Evolutionary conservation across 208 protist species (phyloP).

Genomic region (Strigomonas culicis): DNA sequence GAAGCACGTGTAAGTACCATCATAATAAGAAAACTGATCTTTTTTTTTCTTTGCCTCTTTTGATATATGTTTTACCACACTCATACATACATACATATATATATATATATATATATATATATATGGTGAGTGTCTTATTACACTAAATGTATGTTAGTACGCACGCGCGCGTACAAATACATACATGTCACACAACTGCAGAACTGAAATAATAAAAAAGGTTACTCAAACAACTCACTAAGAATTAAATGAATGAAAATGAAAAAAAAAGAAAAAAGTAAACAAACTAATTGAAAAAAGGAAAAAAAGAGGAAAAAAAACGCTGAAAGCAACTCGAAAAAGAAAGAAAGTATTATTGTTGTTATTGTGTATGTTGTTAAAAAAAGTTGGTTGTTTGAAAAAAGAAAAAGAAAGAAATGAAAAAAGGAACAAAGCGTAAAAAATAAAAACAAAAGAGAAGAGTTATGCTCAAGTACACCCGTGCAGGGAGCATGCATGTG

Average conservation of each 20-base stretch:
- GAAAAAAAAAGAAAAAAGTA: background rate
- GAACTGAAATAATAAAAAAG: background rate
- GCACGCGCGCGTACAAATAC: too few species aligned
- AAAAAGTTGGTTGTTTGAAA: too few species aligned
- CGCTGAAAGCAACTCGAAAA: conserved; percentile 8
- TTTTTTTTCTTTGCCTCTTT: background rate
- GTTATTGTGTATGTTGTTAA: too few species aligned
- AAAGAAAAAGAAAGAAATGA: too few species aligned
- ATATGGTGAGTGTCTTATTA: background rate
- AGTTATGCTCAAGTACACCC: background rate
- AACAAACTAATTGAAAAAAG: background rate
- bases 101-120: conserved; percentile 13
- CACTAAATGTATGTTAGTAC: background rate
- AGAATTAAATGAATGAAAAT: background rate
- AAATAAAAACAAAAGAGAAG: background rate
- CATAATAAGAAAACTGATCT: background rate
- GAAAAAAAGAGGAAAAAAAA: conserved; percentile 12
- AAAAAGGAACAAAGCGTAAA: too few species aligned
- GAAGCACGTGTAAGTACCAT: background rate
- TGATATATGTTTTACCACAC: conserved; percentile 3
- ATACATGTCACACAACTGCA: background rate
- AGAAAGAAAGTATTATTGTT: background rate
- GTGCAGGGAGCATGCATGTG: too few species aligned
- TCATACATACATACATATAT: conserved; percentile 9
- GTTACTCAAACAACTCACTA: conserved; percentile 2